These are phyloP conservation scores for Excoecaria agallocha DNA, from an alignment of 345 rosid species.

Conservation along the genomic window DNA sequence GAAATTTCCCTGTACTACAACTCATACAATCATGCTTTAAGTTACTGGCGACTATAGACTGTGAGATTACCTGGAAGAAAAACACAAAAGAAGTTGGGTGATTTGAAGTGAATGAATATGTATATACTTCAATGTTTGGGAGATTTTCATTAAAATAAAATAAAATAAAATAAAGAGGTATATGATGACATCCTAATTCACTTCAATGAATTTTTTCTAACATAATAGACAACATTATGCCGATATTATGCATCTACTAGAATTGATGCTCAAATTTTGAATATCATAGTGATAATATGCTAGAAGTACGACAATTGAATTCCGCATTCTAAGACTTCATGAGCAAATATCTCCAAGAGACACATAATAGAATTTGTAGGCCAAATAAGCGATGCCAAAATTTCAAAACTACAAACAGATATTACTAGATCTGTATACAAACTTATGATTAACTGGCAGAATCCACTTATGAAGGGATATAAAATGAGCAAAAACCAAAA, in stretches of 20 bases:
- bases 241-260: neutral
- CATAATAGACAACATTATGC: neutral
- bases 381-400: neutral
- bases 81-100: constrained; percentile 14
- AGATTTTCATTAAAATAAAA: neutral
- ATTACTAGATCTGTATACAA: neutral
- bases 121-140: neutral
- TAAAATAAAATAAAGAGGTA: neutral
- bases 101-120: neutral
- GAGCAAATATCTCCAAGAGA: neutral
- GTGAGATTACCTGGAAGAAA: constrained; percentile 62
- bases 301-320: neutral
- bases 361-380: neutral
- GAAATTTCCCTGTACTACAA: constrained; percentile 89
- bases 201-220: neutral
- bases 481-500: neutral
- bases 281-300: neutral
- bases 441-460: neutral
- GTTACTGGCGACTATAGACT: constrained; percentile 50
- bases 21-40: constrained; percentile 54
- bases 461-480: neutral
- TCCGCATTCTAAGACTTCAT: neutral
- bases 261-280: neutral
- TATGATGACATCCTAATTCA: neutral
- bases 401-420: neutral